Conservation (phyloP, 75 land plant genomes). For the Sequoia sempervirens region DNA sequence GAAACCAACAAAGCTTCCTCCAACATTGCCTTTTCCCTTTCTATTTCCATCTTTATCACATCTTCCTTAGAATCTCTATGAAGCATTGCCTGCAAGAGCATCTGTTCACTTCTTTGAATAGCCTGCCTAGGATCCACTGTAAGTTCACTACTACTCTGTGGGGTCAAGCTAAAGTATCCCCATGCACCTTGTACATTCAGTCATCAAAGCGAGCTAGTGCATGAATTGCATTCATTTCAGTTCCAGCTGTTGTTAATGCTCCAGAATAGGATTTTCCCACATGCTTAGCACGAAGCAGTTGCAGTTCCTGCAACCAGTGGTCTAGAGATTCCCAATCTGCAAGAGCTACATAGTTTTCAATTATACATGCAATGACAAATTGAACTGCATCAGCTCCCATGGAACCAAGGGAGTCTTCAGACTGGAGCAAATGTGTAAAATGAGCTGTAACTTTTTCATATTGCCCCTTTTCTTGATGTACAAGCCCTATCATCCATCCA, state of each 20-base stretch:
- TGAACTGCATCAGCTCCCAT: slow-evolving; percentile 93
- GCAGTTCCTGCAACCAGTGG: slow-evolving; percentile 81
- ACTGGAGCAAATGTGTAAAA: slow-evolving; percentile 67
- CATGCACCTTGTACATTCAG: slow-evolving; percentile 80
- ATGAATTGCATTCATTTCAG: slow-evolving; percentile 93
- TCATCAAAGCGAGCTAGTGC: slow-evolving; percentile 92
- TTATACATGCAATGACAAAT: slow-evolving; percentile 77
- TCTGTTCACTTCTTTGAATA: slow-evolving; percentile 93
- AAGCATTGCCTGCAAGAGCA: slow-evolving; percentile 94
- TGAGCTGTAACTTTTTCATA: slow-evolving; percentile 88
- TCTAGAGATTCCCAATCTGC: slow-evolving; percentile 95
- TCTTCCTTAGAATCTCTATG: slow-evolving; percentile 35
- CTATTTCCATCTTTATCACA: slow-evolving; percentile 45
- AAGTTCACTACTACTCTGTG: slow-evolving; percentile 89
- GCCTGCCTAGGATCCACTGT: slow-evolving; percentile 87
- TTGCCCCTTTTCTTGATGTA: slow-evolving; percentile 79
- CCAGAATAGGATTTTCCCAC: slow-evolving; percentile 91
- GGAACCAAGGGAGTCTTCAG: slow-evolving; percentile 66
- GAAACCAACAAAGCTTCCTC: slow-evolving; percentile 65
- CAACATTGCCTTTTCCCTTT: slow-evolving; percentile 71
- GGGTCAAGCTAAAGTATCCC: slow-evolving; percentile 87
- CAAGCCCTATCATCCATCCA: slow-evolving; percentile 83
- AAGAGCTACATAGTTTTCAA: slow-evolving; percentile 81
- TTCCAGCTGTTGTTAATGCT: slow-evolving; percentile 92
- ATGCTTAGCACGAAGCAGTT: slow-evolving; percentile 79